Conservation (phyloP, 1,284 basidiomycete species). For the Leccinum solheimii region DNA sequence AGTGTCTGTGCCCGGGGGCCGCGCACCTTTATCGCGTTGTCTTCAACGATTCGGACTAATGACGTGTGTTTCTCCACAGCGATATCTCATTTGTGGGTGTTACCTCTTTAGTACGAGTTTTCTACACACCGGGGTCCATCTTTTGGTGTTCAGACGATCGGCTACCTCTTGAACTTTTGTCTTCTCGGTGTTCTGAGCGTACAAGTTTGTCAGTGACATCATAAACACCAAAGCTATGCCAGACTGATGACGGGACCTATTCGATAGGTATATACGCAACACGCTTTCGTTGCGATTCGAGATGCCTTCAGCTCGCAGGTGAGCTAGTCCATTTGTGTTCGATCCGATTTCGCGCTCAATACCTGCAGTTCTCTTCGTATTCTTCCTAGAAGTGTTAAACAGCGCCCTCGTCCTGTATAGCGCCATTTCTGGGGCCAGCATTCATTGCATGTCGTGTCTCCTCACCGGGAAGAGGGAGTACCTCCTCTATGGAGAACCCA, state of each 20-base stretch:
- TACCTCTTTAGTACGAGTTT: neutral
- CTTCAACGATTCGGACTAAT: neutral
- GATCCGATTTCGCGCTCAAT: neutral
- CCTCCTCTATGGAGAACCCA: neutral
- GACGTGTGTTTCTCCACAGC: neutral
- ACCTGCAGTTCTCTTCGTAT: conserved; percentile 1
- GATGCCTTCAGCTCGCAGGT: conserved; percentile 1
- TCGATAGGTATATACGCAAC: neutral
- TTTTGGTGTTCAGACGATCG: neutral
- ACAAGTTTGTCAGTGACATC: conserved; percentile 1
- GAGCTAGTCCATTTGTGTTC: neutral
- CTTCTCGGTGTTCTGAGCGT: conserved; percentile 1
- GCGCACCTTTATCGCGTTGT: neutral
- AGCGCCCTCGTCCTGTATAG: conserved; percentile 7
- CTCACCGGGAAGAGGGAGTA: conserved; percentile 7
- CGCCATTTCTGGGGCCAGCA: neutral
- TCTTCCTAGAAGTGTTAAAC: conserved; percentile 9
- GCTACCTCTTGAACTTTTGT: conserved; percentile 5
- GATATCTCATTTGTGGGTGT: conserved; percentile 1
- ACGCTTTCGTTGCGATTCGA: neutral
- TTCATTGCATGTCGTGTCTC: conserved; percentile 9
- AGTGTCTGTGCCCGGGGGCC: neutral
- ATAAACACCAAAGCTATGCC: no score
- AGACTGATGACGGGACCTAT: neutral
- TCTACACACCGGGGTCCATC: neutral